phyloP scores from a whole-genome alignment of 2,329 filamentous ascomycete genomes.

The Hawksworthiomyces lignivorus region DNA sequence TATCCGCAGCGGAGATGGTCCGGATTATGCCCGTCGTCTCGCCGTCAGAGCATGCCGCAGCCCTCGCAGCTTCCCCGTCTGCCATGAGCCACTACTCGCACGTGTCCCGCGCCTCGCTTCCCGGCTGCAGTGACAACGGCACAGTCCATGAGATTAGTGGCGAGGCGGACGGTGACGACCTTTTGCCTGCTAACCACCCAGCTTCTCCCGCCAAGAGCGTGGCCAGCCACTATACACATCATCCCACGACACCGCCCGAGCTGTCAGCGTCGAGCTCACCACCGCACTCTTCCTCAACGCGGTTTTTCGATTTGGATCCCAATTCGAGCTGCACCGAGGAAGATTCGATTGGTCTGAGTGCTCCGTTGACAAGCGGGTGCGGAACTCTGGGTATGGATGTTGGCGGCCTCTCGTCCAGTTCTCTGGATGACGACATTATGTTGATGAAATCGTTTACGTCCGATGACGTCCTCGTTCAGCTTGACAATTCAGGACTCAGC shows the following conservation, averaged over 20 bases:
- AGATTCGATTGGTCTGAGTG: conserved; percentile 20
- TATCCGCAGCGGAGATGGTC: conserved; percentile 14
- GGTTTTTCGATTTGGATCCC: conserved; percentile 40
- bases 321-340: conserved; percentile 25
- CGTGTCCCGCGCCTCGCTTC: conserved; percentile 36
- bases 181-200: conserved; percentile 17
- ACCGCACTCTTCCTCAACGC: conserved; percentile 31
- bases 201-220: conserved; percentile 45
- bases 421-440: conserved; percentile 36
- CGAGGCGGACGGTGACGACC: conserved; percentile 12
- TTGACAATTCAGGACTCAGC: conserved; percentile 36
- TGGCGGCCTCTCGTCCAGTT: conserved; percentile 21
- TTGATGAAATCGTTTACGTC: conserved; percentile 36
- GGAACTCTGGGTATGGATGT: conserved; percentile 24
- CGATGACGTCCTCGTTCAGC: conserved; percentile 33
- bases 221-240: conserved; percentile 40
- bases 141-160: conserved; percentile 5
- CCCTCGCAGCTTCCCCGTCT: conserved; percentile 35
- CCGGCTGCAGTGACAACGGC: conserved; percentile 1
- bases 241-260: conserved; percentile 43
- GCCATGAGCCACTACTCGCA: conserved; percentile 38
- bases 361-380: conserved; percentile 23
- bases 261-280: conserved; percentile 55
- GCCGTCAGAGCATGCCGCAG: conserved; percentile 19
- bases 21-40: conserved; percentile 20